Evolutionary conservation across 306 rosid species (phyloP), one percentile per base, ranked within the genome.

Genomic region (Medicago ruthenica): DNA sequence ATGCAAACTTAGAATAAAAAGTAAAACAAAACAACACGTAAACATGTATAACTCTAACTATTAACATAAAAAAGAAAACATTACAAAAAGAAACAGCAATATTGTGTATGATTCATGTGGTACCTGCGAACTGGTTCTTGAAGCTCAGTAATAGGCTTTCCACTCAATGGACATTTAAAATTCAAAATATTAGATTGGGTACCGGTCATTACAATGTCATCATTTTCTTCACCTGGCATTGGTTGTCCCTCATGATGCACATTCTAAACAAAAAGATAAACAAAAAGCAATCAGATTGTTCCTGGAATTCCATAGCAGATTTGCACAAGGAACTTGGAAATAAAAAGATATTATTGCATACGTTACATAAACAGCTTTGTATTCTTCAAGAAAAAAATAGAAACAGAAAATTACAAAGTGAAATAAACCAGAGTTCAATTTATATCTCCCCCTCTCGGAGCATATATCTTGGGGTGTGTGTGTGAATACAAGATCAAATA

Each of bases 181-280:
- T 95, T 95, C 78, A 88, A 85, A 74, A 95, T 78, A 76, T 69
- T 82, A 80, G 89, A 41, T 73, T 95, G 92, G 48, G 95, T 90
- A 76, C 88, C 85, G 64, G 97, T 95, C 97, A 95, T 92, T 70
- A 92, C 85, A 71, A 95, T 83, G 64, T 95, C 99, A 79, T 95
- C 99, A 81, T 81, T 89, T 81, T 92, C 99, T 44, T 95, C 99
- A 58, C 96, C 99, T 20, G 96, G 96, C 96, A 95, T 90, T 62
- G 93, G 93, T 59, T 92, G 91, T 58, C 99, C 99, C 14, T 50
- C 48, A 58, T 95, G 97, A 89, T 92, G 97, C 81, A 95, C 97
- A 42, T 89, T 92, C 99, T 95, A 83, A 84, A 81, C 79, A 55
- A 84, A 82, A 57, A 76, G 53, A 70, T 45, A 80, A 67, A 87